Evolutionary conservation across 192 early-diverging fungal genomes (phyloP), one percentile per base, ranked within the genome.

Genomic region (Podila verticillata): DNA sequence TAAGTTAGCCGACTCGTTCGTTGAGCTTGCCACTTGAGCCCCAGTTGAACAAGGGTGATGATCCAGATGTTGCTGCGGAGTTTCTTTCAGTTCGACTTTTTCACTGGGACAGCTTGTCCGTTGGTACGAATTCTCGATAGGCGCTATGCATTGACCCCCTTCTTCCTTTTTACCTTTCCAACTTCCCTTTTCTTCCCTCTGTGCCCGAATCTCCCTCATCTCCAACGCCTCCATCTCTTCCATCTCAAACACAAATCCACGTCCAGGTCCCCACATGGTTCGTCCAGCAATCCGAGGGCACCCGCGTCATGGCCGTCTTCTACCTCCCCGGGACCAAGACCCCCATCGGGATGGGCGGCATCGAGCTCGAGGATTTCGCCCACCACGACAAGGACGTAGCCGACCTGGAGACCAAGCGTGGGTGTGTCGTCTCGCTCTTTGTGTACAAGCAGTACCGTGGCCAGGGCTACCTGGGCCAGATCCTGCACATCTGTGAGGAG

Each of bases 201-300:
- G n/a, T n/a, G n/a, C n/a, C n/a, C n/a, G n/a, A n/a, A n/a, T n/a
- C n/a, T n/a, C n/a, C 35, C 35, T 15, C 13, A 44, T 44, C 15
- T 44, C 39, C 39, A 39, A 39, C 36, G 7, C 17, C 36, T 24
- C 36, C 36, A 24, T 35, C 19, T 36, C 26, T 3, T 22, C 34
- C 20, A 7, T n/a, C 31, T 13, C 3, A 35, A 24, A 24, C 7
- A 51, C 1, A 19, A 24, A 3, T 34, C 19, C 3, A 57, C n/a
- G 54, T 9, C n/a, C 44, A 80, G 77, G 77, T 80, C 3, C 70
- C 77, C 1, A 64, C 20, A 39, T 80, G 77, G 77, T 80, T 80
- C 15, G 59, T 68, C 30, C 77, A 80, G 39, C 77, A 80, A 26
- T 54, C 26, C 9, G 77, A 72, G 20, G 70, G 70, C 5, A 67